phyloP scores from a whole-genome alignment of 2,329 filamentous ascomycete species.

The Bipolaris sorokiniana region DNA sequence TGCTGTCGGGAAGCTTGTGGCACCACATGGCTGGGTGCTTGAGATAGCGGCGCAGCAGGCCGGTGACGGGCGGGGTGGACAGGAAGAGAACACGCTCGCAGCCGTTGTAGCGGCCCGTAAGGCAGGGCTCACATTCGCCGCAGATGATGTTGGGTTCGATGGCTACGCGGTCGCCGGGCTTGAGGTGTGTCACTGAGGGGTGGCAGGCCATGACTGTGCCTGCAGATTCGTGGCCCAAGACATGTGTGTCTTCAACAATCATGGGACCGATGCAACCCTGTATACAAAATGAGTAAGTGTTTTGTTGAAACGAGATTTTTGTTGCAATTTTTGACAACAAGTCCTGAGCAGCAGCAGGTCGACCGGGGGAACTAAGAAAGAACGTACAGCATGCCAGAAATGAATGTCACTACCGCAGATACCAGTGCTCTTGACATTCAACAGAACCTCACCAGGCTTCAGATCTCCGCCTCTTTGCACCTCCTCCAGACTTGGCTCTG shows the following conservation, averaged over 20 bases:
- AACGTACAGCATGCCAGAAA: slow-evolving; percentile 83
- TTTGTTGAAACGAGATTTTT: neutral
- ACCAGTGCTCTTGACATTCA: slow-evolving; percentile 91
- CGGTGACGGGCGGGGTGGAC: slow-evolving; percentile 87
- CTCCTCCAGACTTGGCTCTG: slow-evolving; percentile 76
- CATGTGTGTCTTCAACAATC: slow-evolving; percentile 87
- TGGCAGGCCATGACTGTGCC: slow-evolving; percentile 81
- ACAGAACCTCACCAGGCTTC: slow-evolving; percentile 81
- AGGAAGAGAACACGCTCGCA: slow-evolving; percentile 86
- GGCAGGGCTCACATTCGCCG: slow-evolving; percentile 85
- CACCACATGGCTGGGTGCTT: slow-evolving; percentile 95
- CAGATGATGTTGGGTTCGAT: slow-evolving; percentile 95
- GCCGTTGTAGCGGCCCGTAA: slow-evolving; percentile 93
- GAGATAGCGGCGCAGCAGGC: slow-evolving; percentile 87
- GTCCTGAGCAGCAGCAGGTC: neutral
- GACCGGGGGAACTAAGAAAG: neutral
- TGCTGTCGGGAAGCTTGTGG: slow-evolving; percentile 85
- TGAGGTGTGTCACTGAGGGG: slow-evolving; percentile 76
- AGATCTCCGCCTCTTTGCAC: slow-evolving; percentile 72
- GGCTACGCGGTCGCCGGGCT: slow-evolving; percentile 87
- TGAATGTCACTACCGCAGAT: slow-evolving; percentile 97
- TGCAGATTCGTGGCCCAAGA: slow-evolving; percentile 92
- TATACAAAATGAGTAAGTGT: slow-evolving; percentile 4
- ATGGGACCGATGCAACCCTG: slow-evolving; percentile 87
- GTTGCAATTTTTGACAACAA: neutral